Base-by-base conservation (phyloP, 1,284 basidiomycete species). In the Tilletia indica region DNA sequence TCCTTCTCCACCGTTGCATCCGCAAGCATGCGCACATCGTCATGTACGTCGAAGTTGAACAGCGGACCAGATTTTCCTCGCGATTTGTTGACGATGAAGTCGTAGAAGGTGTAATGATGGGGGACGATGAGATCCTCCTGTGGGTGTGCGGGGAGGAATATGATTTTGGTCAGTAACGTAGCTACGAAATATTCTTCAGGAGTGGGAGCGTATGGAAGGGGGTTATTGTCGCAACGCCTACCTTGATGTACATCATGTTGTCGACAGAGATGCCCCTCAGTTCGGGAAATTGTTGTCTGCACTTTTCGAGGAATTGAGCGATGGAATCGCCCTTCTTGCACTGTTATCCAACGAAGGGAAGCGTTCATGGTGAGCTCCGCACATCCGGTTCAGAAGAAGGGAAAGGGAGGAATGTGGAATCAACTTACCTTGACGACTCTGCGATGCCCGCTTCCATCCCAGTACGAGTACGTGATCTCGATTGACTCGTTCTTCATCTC, bases 1-100 rank as follows among this genome's bases (percentile, higher is more conserved):
- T 99, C 94, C 86, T 98, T 99, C 85, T 99, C 96, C 73, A 92
- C 90, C 0, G 93, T 93, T 0, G 96, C 96, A 82, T 99, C 97
- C 19, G 93, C 90, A n/a, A 98, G 87, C 75, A 99, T 85, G 4
- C 97, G 92, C 11, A 99, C 92, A 83, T 99, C 96, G 82, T 99
- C 96, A 85, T 99, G 96, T 6, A 98, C 97, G 85, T 99, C 97
- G 85, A 99, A 99, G 85, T 93, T 97, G 87, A 99, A 99, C 69
- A 99, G 86, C 0, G 96, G 96, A 0, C 96, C 97, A 0, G 94
- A 97, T 86, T 99, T 99, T 25, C 97, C 97, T 38, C 97, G 90
- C 3, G 96, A 94, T 86, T 97, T 97, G 88, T 97, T 97, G 77
- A 98, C 88, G 80, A 99, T 97, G 78, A 99, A 98, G 86, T 97